Conservation (phyloP, 2,329 filamentous ascomycete species). For the Penicillium nordicum region DNA sequence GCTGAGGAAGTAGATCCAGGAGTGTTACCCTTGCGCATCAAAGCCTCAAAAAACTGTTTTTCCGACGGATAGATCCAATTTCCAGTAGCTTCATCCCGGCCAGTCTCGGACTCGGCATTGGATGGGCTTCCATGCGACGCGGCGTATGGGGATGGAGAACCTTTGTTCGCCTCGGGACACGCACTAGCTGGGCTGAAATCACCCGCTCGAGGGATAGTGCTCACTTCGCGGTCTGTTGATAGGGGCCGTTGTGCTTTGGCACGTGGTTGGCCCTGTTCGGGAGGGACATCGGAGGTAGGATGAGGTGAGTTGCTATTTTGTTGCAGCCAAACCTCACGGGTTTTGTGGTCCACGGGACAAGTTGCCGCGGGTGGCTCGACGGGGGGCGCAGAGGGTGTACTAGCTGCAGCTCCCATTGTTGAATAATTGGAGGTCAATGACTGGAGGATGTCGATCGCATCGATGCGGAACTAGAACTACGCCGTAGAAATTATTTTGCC, state of each 20-base stretch:
- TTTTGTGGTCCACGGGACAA: constrained; percentile 89
- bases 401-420: constrained; percentile 39
- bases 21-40: constrained; percentile 85
- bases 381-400: constrained; percentile 32
- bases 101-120: constrained; percentile 76
- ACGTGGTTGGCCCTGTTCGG: constrained; percentile 26
- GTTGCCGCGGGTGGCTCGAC: constrained; percentile 37
- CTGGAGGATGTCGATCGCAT: constrained; percentile 16
- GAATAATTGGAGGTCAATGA: constrained; percentile 11
- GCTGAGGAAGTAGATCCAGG: constrained; percentile 48
- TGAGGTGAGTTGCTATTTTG: constrained; percentile 41
- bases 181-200: constrained; percentile 20
- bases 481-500: constrained; percentile 20
- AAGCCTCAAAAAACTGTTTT: constrained; percentile 96
- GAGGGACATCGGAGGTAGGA: constrained; percentile 27
- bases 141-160: constrained; percentile 27
- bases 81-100: constrained; percentile 64
- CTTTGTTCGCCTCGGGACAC: constrained; percentile 23
- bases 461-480: constrained; percentile 7
- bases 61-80: constrained; percentile 98
- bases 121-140: constrained; percentile 49
- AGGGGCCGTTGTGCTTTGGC: constrained; percentile 47
- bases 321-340: constrained; percentile 81
- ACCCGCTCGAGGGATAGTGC: constrained; percentile 70
- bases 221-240: constrained; percentile 67